Conservation (phyloP, 306 rosid genomes). For the Pyrus communis region DNA sequence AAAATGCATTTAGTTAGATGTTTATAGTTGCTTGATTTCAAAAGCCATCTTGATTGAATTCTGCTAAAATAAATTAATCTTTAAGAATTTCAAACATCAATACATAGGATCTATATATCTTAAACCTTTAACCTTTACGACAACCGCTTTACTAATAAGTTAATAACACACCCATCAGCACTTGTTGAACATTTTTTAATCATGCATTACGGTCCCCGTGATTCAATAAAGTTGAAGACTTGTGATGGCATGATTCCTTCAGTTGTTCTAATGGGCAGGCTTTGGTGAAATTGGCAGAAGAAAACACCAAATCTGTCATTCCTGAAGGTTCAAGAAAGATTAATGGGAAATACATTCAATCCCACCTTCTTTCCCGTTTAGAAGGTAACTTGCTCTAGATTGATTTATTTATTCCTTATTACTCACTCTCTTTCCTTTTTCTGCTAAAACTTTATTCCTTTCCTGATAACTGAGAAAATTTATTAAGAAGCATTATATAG, state of each 20-base stretch:
- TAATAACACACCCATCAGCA: neutral
- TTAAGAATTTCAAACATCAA: neutral
- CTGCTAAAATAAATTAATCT: neutral
- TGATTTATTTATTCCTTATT: neutral
- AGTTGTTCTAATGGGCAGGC: constrained; percentile 38
- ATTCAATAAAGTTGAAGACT: neutral
- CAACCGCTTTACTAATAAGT: neutral
- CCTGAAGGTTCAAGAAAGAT: constrained; percentile 83
- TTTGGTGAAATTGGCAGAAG: constrained; percentile 72
- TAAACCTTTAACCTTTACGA: neutral
- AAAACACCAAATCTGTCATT: constrained; percentile 57
- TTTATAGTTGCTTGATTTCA: neutral
- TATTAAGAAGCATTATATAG: neutral
- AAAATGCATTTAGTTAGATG: neutral
- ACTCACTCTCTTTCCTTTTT: neutral
- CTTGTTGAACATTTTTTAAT: neutral
- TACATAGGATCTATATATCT: neutral
- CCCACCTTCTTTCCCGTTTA: constrained; percentile 71
- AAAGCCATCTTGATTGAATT: neutral
- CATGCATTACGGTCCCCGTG: neutral
- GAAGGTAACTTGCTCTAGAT: constrained; percentile 40
- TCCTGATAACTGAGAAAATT: neutral
- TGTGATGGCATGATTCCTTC: constrained; percentile 1
- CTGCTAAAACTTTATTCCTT: neutral
- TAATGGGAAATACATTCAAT: constrained; percentile 85